Evolutionary conservation across 2,329 filamentous ascomycete species (phyloP).

Genomic region (Penicillium vulpinum): DNA sequence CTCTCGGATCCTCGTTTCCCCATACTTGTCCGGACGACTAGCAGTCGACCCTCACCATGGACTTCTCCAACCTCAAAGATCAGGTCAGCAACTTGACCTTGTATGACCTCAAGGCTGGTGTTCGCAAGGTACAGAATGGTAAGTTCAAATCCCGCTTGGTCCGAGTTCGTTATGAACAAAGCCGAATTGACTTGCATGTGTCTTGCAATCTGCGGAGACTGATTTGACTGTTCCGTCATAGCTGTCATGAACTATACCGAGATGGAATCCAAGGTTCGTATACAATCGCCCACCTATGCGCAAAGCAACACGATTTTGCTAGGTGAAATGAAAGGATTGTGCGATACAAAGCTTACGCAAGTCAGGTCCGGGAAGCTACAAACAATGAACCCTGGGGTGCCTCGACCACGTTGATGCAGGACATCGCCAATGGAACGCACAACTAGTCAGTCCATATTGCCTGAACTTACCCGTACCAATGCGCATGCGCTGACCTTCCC

Average conservation of each 20-base stretch:
- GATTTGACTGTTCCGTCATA: constrained; percentile 43
- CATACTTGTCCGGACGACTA: constrained; percentile 11
- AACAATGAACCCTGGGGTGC: constrained; percentile 99
- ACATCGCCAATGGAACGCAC: constrained; percentile 96
- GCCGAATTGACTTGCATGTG: background rate
- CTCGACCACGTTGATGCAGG: constrained; percentile 84
- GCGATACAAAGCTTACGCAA: constrained; percentile 21
- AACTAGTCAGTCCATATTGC: constrained; percentile 73
- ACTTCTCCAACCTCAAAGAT: constrained; percentile 80
- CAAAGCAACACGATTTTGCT: background rate
- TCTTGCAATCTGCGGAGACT: constrained; percentile 8
- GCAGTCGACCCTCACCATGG: constrained; percentile 59
- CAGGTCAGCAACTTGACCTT: constrained; percentile 88
- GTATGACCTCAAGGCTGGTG: constrained; percentile 92
- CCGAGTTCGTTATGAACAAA: background rate
- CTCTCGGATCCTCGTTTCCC: background rate
- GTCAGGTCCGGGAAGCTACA: constrained; percentile 89
- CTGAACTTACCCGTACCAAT: background rate
- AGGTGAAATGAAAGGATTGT: background rate
- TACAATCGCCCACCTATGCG: constrained; percentile 15
- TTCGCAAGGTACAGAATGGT: constrained; percentile 98
- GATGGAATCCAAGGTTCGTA: constrained; percentile 70
- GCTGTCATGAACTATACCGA: constrained; percentile 98
- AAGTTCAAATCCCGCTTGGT: constrained; percentile 31
- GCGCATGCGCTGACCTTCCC: constrained; percentile 14